Base-by-base conservation (phyloP, 495 filamentous ascomycete genomes). In the Daldinia bambusicola region DNA sequence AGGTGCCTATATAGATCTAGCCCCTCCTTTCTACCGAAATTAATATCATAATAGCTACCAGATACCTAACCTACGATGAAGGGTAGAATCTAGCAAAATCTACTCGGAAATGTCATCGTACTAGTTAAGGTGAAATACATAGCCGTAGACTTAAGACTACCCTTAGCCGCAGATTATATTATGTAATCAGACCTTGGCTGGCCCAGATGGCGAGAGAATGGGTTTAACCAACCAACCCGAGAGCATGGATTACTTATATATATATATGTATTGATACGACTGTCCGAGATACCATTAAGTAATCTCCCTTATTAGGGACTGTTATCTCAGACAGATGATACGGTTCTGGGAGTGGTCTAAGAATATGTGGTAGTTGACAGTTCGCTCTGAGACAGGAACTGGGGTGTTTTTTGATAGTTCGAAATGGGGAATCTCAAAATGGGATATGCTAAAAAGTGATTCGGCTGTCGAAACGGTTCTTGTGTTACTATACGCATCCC, bases 401-500 rank as follows among this genome's bases (percentile, higher is more conserved):
- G 14, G 14, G 14, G 14, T 48, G 41, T 32, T n/a, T 59, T 9
- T 34, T 63, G 37, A 30, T 30, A 13, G 50, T 13, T 30, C 13
- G 31, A 31, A 22, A 40, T 2, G 41, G 45, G 16, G n/a, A n/a
- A n/a, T n/a, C 18, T 30, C 13, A 52, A 31, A 22, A 40, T 2
- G 41, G 45, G 16, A 20, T n/a, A 55, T 26, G 1, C 18, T 41
- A 56, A 26, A 26, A 20, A 26, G 22, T 8, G 16, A 16, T 67
- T 61, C 69, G 59, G 63, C 20, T 71, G 59, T 53, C 63, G 63
- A 71, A 71, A 71, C 69, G 26, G 1, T 63, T 10, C 10, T 48
- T 26, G 63, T 67, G 48, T 32, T 38, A 72, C 69, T 30, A 22
- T 36, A 0, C 53, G 16, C 14, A 56, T 13, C 20, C 37, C 12